These are phyloP conservation scores for Tylopilus sp. DNA, from an alignment of 1,284 basidiomycete genomes.

Conservation along the genomic window DNA sequence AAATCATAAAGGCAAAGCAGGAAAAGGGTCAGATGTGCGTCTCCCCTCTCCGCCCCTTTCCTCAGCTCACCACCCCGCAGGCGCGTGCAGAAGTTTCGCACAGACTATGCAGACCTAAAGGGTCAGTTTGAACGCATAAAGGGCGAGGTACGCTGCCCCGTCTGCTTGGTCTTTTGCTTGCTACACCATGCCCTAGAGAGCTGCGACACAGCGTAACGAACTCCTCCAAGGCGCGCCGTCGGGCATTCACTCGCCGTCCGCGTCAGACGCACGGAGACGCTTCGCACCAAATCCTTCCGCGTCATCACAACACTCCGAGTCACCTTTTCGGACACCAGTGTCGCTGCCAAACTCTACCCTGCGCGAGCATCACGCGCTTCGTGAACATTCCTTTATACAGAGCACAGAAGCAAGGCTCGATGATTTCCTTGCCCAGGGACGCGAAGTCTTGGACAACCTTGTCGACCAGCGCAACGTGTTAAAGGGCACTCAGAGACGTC, in stretches of 20 bases:
- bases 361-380: slow-evolving; percentile 75
- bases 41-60: background rate
- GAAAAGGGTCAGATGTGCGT: slow-evolving; percentile 90
- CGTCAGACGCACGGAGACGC: slow-evolving; percentile 58
- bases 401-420: slow-evolving; percentile 80
- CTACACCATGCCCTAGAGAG: slow-evolving; percentile 43
- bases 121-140: slow-evolving; percentile 70
- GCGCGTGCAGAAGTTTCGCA: slow-evolving; percentile 80
- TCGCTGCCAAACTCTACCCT: slow-evolving; percentile 53
- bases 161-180: background rate
- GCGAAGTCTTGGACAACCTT: slow-evolving; percentile 85
- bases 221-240: slow-evolving; percentile 53
- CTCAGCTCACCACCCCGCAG: slow-evolving; percentile 38
- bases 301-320: slow-evolving; percentile 58
- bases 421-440: slow-evolving; percentile 86
- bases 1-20: slow-evolving; percentile 91
- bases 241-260: slow-evolving; percentile 43
- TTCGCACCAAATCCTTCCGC: slow-evolving; percentile 43
- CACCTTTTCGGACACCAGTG: slow-evolving; percentile 66
- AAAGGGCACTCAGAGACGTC: slow-evolving; percentile 83
- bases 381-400: slow-evolving; percentile 85
- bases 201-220: slow-evolving; percentile 57
- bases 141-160: slow-evolving; percentile 39
- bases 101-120: slow-evolving; percentile 72
- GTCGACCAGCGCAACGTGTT: slow-evolving; percentile 89